These are phyloP conservation scores for Fusarium sp. DNA, from an alignment of 2,329 filamentous ascomycete species.

Conservation along the genomic window DNA sequence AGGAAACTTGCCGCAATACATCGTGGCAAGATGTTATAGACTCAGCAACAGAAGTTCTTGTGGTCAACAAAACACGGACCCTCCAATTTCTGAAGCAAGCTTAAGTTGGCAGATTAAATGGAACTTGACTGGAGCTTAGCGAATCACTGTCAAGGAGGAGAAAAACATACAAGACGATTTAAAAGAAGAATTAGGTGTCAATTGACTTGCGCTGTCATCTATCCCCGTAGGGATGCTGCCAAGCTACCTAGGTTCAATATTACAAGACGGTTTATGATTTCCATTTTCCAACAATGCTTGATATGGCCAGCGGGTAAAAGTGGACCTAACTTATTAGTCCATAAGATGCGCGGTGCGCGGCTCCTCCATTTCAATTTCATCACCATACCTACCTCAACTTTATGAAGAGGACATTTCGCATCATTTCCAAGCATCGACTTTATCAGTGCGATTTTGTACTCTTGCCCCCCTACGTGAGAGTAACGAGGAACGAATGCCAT, in stretches of 20 bases:
- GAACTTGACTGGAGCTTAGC: neutral
- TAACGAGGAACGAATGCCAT: neutral
- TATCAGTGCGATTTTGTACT: neutral
- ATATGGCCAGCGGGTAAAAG: conserved; percentile 22
- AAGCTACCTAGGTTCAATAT: too few species aligned
- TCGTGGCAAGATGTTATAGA: conserved; percentile 49
- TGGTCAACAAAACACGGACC: conserved; percentile 37
- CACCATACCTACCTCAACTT: neutral
- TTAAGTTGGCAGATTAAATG: neutral
- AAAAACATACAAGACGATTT: neutral
- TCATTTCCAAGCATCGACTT: neutral
- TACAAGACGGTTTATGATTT: neutral
- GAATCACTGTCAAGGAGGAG: neutral
- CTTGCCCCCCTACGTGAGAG: neutral
- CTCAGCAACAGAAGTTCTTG: conserved; percentile 45
- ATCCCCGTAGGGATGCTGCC: too few species aligned
- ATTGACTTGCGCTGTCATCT: too few species aligned
- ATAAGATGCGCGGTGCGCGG: conserved; percentile 17
- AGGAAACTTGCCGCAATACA: conserved; percentile 47
- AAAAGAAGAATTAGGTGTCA: too few species aligned
- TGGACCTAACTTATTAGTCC: neutral
- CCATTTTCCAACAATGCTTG: neutral
- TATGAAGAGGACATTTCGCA: neutral
- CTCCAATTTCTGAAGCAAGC: conserved; percentile 31
- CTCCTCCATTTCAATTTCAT: neutral